Percentiles rank a stretch among this genome's conserved stretches.
Conservation (phyloP, 768 basidiomycete species). For the Boletus vermiculosoides region DNA sequence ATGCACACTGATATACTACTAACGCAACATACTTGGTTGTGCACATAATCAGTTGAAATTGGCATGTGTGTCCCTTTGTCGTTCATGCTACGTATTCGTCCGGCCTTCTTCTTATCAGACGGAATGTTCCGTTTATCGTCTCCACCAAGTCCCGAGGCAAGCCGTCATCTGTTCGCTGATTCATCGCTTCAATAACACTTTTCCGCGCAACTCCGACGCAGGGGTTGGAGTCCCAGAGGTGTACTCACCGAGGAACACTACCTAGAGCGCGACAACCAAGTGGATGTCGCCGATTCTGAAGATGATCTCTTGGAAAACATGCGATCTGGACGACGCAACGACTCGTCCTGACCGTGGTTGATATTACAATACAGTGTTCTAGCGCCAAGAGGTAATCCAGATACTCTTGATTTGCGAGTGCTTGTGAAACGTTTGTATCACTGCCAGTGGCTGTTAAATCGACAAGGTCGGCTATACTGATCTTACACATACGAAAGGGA, state of each 20-base stretch:
- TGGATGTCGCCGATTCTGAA: constrained; percentile 46
- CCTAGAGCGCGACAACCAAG: constrained; percentile 38
- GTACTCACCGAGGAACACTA: constrained; percentile 45
- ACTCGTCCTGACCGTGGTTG: background rate
- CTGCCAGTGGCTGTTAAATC: background rate
- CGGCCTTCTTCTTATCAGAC: background rate
- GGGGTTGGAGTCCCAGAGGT: constrained; percentile 38
- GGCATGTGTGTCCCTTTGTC: background rate
- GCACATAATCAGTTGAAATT: too few species aligned
- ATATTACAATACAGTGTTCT: constrained; percentile 45
- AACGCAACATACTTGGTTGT: too few species aligned
- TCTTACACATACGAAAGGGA: constrained; percentile 19
- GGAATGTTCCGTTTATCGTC: background rate
- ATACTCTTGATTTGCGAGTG: constrained; percentile 15
- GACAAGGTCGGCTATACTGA: background rate
- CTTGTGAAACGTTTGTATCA: constrained; percentile 2
- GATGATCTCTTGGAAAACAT: constrained; percentile 47
- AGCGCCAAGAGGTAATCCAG: constrained; percentile 48
- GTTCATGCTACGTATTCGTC: background rate
- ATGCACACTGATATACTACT: too few species aligned
- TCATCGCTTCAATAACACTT: constrained; percentile 33
- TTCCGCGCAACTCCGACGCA: constrained; percentile 51
- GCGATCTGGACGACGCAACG: background rate
- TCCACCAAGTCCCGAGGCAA: background rate
- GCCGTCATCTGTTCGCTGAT: background rate